These are phyloP conservation scores for sorghum (Sorghum bicolor) DNA, from an alignment of 176 grass and related monocot genomes.

Conservation along the genomic window DNA sequence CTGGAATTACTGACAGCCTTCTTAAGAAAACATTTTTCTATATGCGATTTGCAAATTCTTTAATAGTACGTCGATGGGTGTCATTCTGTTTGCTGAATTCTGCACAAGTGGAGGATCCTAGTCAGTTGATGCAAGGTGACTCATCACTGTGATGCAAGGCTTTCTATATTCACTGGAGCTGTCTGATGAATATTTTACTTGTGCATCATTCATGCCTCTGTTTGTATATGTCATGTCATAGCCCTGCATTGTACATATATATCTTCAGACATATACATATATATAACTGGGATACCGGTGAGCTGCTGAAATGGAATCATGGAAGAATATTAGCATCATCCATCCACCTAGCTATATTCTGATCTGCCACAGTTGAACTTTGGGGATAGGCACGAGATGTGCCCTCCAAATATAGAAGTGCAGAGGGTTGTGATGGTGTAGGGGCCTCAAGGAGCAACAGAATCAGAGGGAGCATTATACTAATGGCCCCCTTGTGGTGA, in stretches of 20 bases:
- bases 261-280: slow-evolving; percentile 21
- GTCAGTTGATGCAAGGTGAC: slow-evolving; percentile 42
- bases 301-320: slow-evolving; percentile 41
- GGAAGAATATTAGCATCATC: slow-evolving; percentile 58
- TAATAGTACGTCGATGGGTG: slow-evolving; percentile 32
- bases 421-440: slow-evolving; percentile 34
- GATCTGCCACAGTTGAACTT: slow-evolving; percentile 55
- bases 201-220: slow-evolving; percentile 24
- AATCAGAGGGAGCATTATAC: slow-evolving; percentile 43
- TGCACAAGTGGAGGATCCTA: slow-evolving; percentile 38
- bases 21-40: not conserved
- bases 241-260: slow-evolving; percentile 17
- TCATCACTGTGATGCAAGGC: slow-evolving; percentile 8
- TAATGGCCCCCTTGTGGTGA: slow-evolving; percentile 36
- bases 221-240: slow-evolving; percentile 38
- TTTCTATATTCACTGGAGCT: slow-evolving; percentile 36
- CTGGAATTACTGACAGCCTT: slow-evolving; percentile 37
- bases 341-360: slow-evolving; percentile 12
- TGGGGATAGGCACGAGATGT: slow-evolving; percentile 49
- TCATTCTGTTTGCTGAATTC: slow-evolving; percentile 59
- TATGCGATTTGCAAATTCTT: not conserved
- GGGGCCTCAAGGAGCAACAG: slow-evolving; percentile 37
- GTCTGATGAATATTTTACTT: slow-evolving; percentile 40
- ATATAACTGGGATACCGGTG: slow-evolving; percentile 51
- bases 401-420: slow-evolving; percentile 51